Base-by-base conservation (phyloP, 2,329 filamentous ascomycete species). In the Fusarium mexicanum region DNA sequence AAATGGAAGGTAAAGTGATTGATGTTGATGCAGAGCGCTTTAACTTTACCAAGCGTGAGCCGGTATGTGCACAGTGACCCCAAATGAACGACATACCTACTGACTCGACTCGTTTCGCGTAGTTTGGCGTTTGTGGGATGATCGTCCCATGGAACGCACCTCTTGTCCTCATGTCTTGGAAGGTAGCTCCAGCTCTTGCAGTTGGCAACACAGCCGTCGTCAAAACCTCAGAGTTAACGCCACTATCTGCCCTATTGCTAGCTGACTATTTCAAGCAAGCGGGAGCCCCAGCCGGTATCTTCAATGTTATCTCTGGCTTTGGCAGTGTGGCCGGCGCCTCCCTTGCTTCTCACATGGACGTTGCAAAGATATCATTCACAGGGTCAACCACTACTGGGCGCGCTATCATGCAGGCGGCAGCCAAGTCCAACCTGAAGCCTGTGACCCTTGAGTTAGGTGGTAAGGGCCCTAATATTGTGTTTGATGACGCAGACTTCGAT, bases 91-190 rank as follows among this genome's bases (percentile, higher is more conserved):
- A 31, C 14, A 11, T 24, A 8, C 0, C 3, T 24, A 2, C 41
- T 50, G 4, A 50, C 20, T n/a, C 9, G 5, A 13, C 7, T 3
- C 26, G 3, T 11, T 5, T 29, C 3, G 26, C 0, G 5, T 18
- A 50, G 47, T 50, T 50, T 50, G 47, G 47, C 22, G 47, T 50
- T 1, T 50, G 29, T 50, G 29, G 47, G 2, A 3, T 33, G 0
- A n/a, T 50, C 22, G 16, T 50, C 22, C 47, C 29, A 0, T 50
- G 29, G 47, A 50, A 50, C 3, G 29, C 29, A 7, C 47, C 47
- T 18, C 47, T 50, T n/a, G 47, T 50, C 22, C 47, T 50, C 11
- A n/a, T 50, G 47, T 50, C 47, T 1, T 50, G 29, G 47, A 50
- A 50, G 3, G 29, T 50, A 5, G 47, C 47, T 18, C 47, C 29